Evolutionary conservation across 2,329 filamentous ascomycete species (phyloP).

Genomic region (Fusarium armeniacum): DNA sequence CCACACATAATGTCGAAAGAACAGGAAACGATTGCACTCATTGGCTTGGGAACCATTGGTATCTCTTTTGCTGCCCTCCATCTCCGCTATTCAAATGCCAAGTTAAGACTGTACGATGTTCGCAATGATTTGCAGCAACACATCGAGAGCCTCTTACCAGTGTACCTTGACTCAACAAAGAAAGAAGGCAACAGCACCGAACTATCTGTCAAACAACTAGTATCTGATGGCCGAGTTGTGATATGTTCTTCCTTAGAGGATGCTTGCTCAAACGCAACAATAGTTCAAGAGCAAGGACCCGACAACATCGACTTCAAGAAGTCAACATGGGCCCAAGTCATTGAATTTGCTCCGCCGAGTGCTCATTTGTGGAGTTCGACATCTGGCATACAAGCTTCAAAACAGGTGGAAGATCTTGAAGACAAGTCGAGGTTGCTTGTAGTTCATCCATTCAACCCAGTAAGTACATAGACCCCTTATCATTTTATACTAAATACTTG

Average conservation of each 20-base stretch:
- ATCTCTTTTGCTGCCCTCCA: conserved; percentile 37
- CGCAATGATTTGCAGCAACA: conserved; percentile 35
- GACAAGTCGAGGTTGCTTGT: conserved; percentile 31
- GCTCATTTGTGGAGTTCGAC: conserved; percentile 41
- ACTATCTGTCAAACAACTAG: background rate
- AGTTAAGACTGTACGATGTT: conserved; percentile 31
- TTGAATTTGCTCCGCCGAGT: background rate
- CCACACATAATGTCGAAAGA: background rate
- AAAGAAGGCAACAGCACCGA: background rate
- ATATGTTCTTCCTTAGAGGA: conserved; percentile 33
- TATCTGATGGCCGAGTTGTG: conserved; percentile 10
- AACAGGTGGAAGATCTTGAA: conserved; percentile 27
- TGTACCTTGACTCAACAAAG: conserved; percentile 28
- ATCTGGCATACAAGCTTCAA: conserved; percentile 35
- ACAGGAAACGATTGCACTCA: conserved; percentile 36
- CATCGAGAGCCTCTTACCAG: conserved; percentile 25
- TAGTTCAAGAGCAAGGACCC: conserved; percentile 43
- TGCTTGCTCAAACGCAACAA: conserved; percentile 20
- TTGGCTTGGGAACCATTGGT: conserved; percentile 37
- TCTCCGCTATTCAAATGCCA: conserved; percentile 33
- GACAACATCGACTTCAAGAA: conserved; percentile 42
- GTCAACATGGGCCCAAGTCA: conserved; percentile 28
- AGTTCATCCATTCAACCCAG: conserved; percentile 42
- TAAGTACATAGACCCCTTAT: background rate
- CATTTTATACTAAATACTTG: accelerated